Percentiles rank a stretch among this genome's conserved stretches.
Conservation (phyloP, 2,329 filamentous ascomycete genomes). For the Talaromyces sp. region DNA sequence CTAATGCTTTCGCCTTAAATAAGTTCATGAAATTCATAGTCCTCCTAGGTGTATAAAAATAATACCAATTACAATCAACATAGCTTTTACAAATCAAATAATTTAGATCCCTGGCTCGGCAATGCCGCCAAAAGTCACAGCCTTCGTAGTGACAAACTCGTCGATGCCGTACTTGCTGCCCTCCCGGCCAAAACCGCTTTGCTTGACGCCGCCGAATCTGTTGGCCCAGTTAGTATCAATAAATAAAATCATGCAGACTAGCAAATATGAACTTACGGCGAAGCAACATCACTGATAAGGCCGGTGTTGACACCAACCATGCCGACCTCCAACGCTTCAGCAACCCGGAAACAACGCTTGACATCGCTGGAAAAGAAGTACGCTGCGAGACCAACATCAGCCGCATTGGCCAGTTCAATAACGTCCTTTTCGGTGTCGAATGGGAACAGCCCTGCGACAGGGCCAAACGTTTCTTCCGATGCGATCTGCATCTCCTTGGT, state of each 20-base stretch:
- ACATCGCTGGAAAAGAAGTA: constrained; percentile 79
- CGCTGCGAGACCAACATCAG: constrained; percentile 83
- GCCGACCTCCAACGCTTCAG: constrained; percentile 51
- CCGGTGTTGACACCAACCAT: constrained; percentile 68
- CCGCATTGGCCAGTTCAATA: constrained; percentile 71
- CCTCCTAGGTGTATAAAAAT: not conserved
- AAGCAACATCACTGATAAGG: constrained; percentile 50
- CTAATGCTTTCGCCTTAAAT: too few species aligned
- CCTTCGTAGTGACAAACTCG: constrained; percentile 73
- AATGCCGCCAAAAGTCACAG: constrained; percentile 60
- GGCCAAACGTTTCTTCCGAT: constrained; percentile 90
- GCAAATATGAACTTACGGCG: constrained; percentile 34
- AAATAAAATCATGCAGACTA: not conserved
- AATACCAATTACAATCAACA: not conserved
- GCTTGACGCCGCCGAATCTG: constrained; percentile 75
- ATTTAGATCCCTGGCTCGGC: constrained; percentile 37
- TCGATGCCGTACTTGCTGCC: constrained; percentile 71
- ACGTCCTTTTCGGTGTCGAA: constrained; percentile 90
- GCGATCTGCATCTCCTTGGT: constrained; percentile 78
- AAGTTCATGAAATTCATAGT: not conserved
- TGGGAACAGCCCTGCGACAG: constrained; percentile 81
- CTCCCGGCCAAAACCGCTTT: constrained; percentile 75
- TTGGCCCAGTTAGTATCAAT: constrained; percentile 14
- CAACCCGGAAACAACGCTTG: constrained; percentile 54
- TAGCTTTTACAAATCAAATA: not conserved